Evolutionary conservation across 345 rosid species (phyloP), one percentile per base, ranked within the genome.

Genomic region (Trapa incisa): DNA sequence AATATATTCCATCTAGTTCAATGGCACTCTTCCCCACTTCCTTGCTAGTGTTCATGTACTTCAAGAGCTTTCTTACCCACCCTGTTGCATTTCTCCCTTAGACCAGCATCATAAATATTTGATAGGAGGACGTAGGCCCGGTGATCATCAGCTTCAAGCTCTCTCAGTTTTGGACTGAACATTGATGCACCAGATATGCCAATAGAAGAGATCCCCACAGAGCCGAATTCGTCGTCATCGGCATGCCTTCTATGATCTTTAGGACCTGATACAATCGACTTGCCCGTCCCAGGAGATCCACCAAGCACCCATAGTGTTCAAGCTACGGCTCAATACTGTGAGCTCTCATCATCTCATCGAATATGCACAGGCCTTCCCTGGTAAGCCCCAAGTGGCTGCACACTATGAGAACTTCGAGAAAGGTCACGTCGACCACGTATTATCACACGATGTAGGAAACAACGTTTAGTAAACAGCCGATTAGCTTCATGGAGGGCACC

Each of bases 191-290:
- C 65, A 72, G 70, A 72, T 78, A 69, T 13, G 78, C 78, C 70
- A 72, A 8, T 38, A 76, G 74, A 45, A 80, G 70, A 64, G 83
- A 69, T 54, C 80, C 78, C 78, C 80, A 80, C 12, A 76, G 41
- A 47, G 72, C 65, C 37, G 72, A 68, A 70, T 45, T 63, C 10
- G 83, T 72, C 65, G 39, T 69, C 66, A 45, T 64, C 7, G 78
- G 72, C 78, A 76, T 74, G 37, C 78, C 64, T 3, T 72, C 67
- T 58, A 70, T 60, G 7, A 71, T 54, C 11, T 60, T 47, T 22
- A 10, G 67, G 36, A 74, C 78, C 17, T 68, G 67, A 52, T 72
- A 65, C 56, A 78, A 56, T 38, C 70, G 62, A 22, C 78, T 72
- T 0, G 66, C 75, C 32, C 76, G 60, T 43, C 70, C 50, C 39